phyloP scores from a whole-genome alignment of 176 grass and related monocot genomes.

The Musa beccarii region DNA sequence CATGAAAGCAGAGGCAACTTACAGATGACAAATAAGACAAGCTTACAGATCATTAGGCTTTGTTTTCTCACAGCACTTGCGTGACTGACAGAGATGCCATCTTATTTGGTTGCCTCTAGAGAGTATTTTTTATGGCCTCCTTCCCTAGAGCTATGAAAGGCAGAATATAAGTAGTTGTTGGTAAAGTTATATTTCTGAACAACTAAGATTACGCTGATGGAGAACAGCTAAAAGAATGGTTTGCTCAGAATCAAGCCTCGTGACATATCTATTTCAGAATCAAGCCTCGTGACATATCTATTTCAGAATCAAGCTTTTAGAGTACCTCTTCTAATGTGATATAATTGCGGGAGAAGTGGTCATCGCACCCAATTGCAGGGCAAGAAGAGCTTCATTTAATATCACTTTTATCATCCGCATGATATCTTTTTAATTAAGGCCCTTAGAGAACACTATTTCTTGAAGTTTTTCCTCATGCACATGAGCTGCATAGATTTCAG shows the following conservation, averaged over 20 bases:
- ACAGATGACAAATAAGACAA: not conserved
- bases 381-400: too few relatives aligned
- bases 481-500: too few relatives aligned
- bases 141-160: not conserved
- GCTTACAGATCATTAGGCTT: not conserved
- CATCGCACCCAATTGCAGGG: too few relatives aligned
- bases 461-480: too few relatives aligned
- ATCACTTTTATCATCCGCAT: too few relatives aligned
- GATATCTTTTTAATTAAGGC: too few relatives aligned
- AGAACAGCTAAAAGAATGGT: not conserved
- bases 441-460: too few relatives aligned
- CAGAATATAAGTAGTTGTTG: not conserved
- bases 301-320: conserved; percentile 1
- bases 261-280: not conserved
- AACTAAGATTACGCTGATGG: not conserved
- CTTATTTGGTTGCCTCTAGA: not conserved
- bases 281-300: not conserved
- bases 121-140: not conserved
- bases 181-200: not conserved
- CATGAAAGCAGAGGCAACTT: not conserved
- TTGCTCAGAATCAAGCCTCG: not conserved
- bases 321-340: not conserved
- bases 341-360: too few relatives aligned
- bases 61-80: not conserved
- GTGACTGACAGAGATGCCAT: not conserved